These are phyloP conservation scores for Cucurbita ficifolia DNA, from an alignment of 306 rosid genomes.

Conservation along the genomic window DNA sequence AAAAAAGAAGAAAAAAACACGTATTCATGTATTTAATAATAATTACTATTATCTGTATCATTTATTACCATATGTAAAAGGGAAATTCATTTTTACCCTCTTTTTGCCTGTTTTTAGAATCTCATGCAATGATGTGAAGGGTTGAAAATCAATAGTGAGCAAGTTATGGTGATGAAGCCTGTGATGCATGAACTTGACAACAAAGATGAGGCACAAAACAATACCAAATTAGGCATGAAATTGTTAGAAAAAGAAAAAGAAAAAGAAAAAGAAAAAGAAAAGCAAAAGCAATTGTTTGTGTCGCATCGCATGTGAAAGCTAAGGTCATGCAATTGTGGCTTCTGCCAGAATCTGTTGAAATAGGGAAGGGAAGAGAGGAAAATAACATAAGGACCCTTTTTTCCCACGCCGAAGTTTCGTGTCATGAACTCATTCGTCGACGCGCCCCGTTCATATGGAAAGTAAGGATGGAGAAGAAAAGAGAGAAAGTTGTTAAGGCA, in stretches of 20 bases:
- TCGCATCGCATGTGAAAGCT: slow-evolving; percentile 2
- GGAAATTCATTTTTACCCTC: background rate
- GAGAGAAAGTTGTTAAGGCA: slow-evolving; percentile 2
- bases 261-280: background rate
- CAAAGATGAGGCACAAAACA: background rate
- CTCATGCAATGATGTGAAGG: background rate
- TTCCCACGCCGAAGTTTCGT: background rate
- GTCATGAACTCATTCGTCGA: background rate
- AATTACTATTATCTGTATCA: background rate
- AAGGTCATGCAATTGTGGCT: background rate
- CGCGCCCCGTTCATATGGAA: background rate
- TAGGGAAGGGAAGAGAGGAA: background rate
- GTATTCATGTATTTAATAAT: too few species aligned
- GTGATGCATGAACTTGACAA: background rate
- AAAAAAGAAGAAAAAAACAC: too few species aligned
- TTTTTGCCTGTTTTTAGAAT: background rate
- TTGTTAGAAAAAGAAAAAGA: background rate
- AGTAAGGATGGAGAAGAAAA: background rate
- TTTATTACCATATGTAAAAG: background rate
- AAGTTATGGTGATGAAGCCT: background rate
- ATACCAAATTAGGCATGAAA: background rate
- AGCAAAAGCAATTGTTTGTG: background rate
- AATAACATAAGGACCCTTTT: background rate
- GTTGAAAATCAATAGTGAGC: background rate
- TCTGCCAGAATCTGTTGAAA: background rate